Conservation (phyloP, 2,329 filamentous ascomycete genomes). For the Penicillium sp. region DNA sequence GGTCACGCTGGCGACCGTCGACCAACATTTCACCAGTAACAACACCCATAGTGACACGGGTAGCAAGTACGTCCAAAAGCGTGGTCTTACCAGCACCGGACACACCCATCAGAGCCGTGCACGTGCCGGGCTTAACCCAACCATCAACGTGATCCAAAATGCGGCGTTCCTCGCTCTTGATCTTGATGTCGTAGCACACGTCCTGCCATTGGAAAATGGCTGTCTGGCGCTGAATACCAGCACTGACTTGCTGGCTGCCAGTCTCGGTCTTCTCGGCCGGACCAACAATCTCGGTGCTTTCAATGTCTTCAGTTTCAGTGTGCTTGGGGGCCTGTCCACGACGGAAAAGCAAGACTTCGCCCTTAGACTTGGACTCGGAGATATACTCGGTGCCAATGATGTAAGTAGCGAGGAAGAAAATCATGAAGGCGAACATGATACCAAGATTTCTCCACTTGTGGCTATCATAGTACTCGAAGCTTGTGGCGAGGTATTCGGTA, state of each 20-base stretch:
- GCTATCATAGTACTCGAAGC: conserved; percentile 58
- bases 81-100: conserved; percentile 95
- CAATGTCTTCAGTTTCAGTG: conserved; percentile 27
- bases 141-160: conserved; percentile 86
- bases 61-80: conserved; percentile 80
- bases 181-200: conserved; percentile 79
- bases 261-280: conserved; percentile 35
- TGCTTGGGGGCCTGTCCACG: conserved; percentile 61
- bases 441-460: conserved; percentile 71
- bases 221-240: conserved; percentile 63
- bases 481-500: conserved; percentile 56
- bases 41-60: conserved; percentile 84
- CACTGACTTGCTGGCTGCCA: conserved; percentile 25
- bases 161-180: conserved; percentile 72
- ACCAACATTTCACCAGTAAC: conserved; percentile 86
- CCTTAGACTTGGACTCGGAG: conserved; percentile 70
- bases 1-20: conserved; percentile 71
- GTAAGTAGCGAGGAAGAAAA: conserved; percentile 64
- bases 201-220: conserved; percentile 85
- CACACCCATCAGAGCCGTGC: conserved; percentile 87
- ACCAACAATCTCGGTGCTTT: conserved; percentile 25
- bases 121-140: conserved; percentile 89
- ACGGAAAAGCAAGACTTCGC: conserved; percentile 74
- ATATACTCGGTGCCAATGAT: conserved; percentile 65
- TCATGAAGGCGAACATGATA: conserved; percentile 65